Evolutionary conservation across 257 asterid genomes (phyloP).

Genomic region (Perilla frutescens): DNA sequence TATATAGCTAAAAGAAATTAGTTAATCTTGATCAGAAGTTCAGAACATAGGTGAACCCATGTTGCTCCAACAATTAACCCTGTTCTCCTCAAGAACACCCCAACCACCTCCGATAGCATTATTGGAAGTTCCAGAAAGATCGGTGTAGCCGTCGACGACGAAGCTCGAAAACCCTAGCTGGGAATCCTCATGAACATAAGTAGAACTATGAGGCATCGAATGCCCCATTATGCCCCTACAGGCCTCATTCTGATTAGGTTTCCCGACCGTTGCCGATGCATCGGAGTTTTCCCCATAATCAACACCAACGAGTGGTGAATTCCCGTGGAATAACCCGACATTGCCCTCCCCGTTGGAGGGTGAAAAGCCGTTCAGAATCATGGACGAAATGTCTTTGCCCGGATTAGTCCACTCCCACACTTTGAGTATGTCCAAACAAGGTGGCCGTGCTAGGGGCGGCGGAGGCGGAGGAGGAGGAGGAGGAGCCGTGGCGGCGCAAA

Average conservation of each 20-base stretch:
- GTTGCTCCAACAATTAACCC: constrained; percentile 12
- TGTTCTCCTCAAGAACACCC: constrained; percentile 10
- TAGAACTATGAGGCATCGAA: neutral
- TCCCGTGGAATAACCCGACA: neutral
- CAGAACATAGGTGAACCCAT: constrained; percentile 1
- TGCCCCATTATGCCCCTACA: constrained; percentile 21
- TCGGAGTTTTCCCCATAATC: neutral
- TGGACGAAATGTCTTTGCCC: constrained; percentile 24
- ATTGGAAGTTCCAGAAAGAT: neutral
- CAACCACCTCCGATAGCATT: constrained; percentile 23
- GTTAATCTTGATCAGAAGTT: neutral
- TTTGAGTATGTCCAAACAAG: constrained; percentile 49
- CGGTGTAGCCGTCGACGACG: neutral
- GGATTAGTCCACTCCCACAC: constrained; percentile 50
- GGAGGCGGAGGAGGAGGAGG: neutral
- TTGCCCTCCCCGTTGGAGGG: neutral
- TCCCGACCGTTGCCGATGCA: neutral
- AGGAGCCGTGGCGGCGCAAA: neutral
- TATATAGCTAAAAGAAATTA: no score
- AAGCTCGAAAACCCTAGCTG: constrained; percentile 12
- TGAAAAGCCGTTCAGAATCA: constrained; percentile 16
- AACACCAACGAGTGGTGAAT: neutral
- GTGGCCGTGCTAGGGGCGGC: constrained; percentile 10
- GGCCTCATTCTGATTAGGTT: neutral
- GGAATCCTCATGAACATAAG: neutral